A percentile compares a stretch with the other conserved stretches of the same genome.
Evolutionary conservation across 2,329 filamentous ascomycete species (phyloP).

Genomic region (Emmonsiellopsis sp.): DNA sequence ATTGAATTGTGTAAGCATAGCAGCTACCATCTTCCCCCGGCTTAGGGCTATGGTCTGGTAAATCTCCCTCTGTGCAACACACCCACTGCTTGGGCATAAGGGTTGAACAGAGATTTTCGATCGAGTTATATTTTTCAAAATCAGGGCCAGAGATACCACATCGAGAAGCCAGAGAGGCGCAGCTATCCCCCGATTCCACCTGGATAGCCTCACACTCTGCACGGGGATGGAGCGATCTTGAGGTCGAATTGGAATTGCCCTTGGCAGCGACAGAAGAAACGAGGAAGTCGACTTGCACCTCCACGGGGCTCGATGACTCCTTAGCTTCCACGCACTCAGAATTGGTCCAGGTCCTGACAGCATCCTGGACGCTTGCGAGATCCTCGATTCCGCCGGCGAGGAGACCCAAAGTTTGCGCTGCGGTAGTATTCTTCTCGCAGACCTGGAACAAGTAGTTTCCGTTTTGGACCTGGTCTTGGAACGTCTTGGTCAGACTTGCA

Average conservation of each 20-base stretch:
- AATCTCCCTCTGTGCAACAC: conserved; percentile 27
- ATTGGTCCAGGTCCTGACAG: background rate
- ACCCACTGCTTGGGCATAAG: conserved; percentile 26
- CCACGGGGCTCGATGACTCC: background rate
- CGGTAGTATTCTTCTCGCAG: background rate
- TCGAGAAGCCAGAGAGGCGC: conserved; percentile 25
- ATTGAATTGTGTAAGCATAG: conserved; percentile 24
- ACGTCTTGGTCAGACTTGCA: conserved; percentile 1
- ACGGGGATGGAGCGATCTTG: background rate
- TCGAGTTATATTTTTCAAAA: conserved; percentile 33
- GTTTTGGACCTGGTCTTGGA: background rate
- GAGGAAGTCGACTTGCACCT: background rate
- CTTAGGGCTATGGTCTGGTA: conserved; percentile 28
- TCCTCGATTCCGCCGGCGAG: conserved; percentile 1
- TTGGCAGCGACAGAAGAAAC: background rate
- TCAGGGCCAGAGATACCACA: conserved; percentile 32
- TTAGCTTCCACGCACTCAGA: background rate
- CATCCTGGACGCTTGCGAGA: conserved; percentile 1
- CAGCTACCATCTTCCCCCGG: conserved; percentile 31
- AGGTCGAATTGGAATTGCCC: background rate
- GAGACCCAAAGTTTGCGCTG: conserved; percentile 3
- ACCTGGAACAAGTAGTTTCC: background rate
- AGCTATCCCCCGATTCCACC: conserved; percentile 29
- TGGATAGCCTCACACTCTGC: conserved; percentile 13
- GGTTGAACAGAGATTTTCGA: conserved; percentile 17